These are phyloP conservation scores for Colletotrichum sp. DNA, from an alignment of 2,329 filamentous ascomycete species.

Conservation along the genomic window DNA sequence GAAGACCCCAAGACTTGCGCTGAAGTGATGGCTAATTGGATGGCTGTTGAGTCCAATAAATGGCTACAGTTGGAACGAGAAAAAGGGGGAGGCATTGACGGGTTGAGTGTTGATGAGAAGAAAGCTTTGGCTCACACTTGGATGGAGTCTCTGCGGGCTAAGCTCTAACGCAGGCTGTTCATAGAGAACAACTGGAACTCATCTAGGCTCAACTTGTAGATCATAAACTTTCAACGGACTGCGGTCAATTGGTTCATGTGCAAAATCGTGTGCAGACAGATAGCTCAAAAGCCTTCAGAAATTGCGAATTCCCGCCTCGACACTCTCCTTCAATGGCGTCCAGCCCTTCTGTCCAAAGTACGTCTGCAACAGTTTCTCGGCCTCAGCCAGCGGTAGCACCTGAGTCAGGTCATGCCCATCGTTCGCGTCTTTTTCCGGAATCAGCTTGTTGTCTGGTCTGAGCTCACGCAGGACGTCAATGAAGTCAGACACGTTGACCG, in stretches of 20 bases:
- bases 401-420: conserved; percentile 8
- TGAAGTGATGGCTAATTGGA: not conserved
- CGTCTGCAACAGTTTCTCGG: conserved; percentile 2
- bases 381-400: not conserved
- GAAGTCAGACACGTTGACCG: not conserved
- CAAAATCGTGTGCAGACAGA: not conserved
- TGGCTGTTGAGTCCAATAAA: not conserved
- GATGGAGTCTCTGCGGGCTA: not conserved
- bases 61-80: not conserved
- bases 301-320: conserved; percentile 11
- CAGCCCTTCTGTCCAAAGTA: conserved; percentile 16
- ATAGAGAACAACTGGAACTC: not conserved
- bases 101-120: not conserved
- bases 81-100: not conserved
- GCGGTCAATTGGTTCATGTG: not conserved
- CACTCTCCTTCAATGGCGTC: not conserved
- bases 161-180: not conserved
- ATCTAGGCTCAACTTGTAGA: not conserved
- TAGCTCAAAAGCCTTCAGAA: not conserved
- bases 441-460: conserved; percentile 17
- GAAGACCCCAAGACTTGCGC: not conserved
- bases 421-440: not conserved
- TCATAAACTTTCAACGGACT: not conserved
- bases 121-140: not conserved
- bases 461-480: not conserved